These are phyloP conservation scores for Fusarium sp. DNA, from an alignment of 2,329 filamentous ascomycete genomes.

Conservation along the genomic window DNA sequence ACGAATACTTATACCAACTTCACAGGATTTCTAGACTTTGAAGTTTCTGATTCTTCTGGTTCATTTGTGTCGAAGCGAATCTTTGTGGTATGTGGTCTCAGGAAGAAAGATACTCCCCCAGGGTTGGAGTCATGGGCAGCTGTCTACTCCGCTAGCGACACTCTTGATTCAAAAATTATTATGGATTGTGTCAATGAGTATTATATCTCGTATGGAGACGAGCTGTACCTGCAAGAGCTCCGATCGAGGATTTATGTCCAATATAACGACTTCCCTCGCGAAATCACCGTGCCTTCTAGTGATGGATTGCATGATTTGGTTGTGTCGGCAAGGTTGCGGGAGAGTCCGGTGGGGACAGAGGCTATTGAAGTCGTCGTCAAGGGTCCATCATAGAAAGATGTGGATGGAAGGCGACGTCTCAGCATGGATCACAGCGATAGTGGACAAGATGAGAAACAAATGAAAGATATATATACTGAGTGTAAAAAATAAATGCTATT, in stretches of 20 bases:
- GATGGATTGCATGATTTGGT: too few relatives aligned
- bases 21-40: constrained; percentile 1
- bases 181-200: neutral
- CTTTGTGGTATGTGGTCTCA: neutral
- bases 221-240: neutral
- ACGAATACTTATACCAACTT: neutral
- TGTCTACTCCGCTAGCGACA: accelerated
- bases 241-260: too few relatives aligned
- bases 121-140: neutral
- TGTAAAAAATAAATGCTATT: constrained; percentile 1
- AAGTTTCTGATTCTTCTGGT: neutral
- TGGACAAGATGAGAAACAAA: neutral
- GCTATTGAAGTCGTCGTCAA: too few relatives aligned
- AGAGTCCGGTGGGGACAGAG: too few relatives aligned
- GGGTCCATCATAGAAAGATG: too few relatives aligned
- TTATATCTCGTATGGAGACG: constrained; percentile 1
- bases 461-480: neutral
- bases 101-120: too few relatives aligned
- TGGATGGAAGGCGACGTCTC: too few relatives aligned
- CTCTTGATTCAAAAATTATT: too few relatives aligned
- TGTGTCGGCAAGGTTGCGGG: too few relatives aligned
- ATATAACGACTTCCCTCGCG: too few relatives aligned
- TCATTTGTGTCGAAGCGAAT: neutral
- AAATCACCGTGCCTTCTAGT: too few relatives aligned
- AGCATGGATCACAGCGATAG: neutral